Conservation (phyloP, 441 rosid species). For the Erodium moschatum region DNA sequence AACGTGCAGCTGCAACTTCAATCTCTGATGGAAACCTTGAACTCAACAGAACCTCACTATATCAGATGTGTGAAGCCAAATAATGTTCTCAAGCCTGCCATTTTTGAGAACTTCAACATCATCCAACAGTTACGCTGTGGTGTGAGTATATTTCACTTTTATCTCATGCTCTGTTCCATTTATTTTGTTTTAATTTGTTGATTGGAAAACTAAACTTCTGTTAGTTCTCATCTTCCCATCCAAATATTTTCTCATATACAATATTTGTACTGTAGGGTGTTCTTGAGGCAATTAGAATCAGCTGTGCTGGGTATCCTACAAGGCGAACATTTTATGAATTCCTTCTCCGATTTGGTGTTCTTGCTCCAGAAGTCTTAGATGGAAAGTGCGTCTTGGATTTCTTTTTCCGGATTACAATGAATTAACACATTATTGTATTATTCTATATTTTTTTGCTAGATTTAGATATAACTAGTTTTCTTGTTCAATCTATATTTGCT, state of each 20-base stretch:
- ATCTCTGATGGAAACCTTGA: slow-evolving; percentile 96
- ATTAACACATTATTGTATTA: neutral
- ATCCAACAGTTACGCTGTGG: slow-evolving; percentile 99
- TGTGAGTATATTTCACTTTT: slow-evolving; percentile 52
- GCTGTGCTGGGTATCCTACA: slow-evolving; percentile 99
- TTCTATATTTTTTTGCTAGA: slow-evolving; percentile 12
- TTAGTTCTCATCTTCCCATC: slow-evolving; percentile 14
- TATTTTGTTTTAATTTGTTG: slow-evolving; percentile 12
- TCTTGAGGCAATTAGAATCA: slow-evolving; percentile 98
- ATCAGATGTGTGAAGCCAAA: slow-evolving; percentile 99
- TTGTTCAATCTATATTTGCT: slow-evolving; percentile 6
- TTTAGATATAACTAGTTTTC: neutral
- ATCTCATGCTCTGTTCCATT: slow-evolving; percentile 17
- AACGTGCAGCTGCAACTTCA: slow-evolving; percentile 90
- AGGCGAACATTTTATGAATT: slow-evolving; percentile 92
- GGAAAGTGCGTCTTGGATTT: slow-evolving; percentile 66
- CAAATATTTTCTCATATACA: slow-evolving; percentile 16
- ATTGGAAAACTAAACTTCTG: slow-evolving; percentile 1
- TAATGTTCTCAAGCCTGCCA: slow-evolving; percentile 88
- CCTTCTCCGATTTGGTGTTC: slow-evolving; percentile 96
- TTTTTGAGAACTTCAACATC: slow-evolving; percentile 86
- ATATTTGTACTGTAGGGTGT: slow-evolving; percentile 58
- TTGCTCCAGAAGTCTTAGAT: slow-evolving; percentile 92
- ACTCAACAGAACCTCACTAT: slow-evolving; percentile 96
- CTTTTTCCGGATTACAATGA: slow-evolving; percentile 4